Base-by-base conservation (phyloP, 2,329 filamentous ascomycete genomes). In the Phaeomoniella chlamydospora region DNA sequence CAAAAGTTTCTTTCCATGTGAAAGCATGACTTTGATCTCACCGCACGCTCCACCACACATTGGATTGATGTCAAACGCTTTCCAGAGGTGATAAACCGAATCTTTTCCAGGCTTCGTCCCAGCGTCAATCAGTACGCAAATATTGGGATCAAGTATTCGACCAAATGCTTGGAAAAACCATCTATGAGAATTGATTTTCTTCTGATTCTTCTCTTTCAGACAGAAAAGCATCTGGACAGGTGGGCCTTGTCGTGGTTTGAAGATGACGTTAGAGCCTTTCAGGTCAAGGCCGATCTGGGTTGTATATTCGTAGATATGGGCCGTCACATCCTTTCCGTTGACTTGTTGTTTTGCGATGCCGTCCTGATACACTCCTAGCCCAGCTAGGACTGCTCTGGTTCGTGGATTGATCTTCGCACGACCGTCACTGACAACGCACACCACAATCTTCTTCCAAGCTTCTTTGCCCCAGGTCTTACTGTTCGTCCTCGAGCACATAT, bases 161-260 rank as follows among this genome's bases (percentile, higher is more conserved):
- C 90, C 90, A 55, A 98, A 98, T 0, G 88, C 90, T 48, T 92
- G 81, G 70, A 98, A 98, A 65, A 98, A 96, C 90, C 90, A 98
- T 55, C 90, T 71, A 57, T 98, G 90, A 0, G 90, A 96, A 56
- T 98, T 98, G 72, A 98, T 98, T 70, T 98, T 98, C 68, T 98
- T 98, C 64, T 94, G 87, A 55, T 98, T 98, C 73, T 94, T 96
- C 55, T 98, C 90, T 66, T 98, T 98, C 41, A 98, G 61, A 57
- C 90, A 98, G 67, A 98, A 98, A 3, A 98, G 74, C 65, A 98
- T 80, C 62, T 98, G 90, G 2, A 98, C 83, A 0, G 90, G 88
- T 42, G 90, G 86, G 41, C 81, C 73, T 4, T 70, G 80, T 51
- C 86, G 84, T 33, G 80, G 79, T 43, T 90, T 83, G 34, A 96